Percentiles rank a stretch among this genome's conserved stretches.
These are phyloP conservation scores for Picochlorum sp. DNA, from an alignment of 139 green algal genomes.

Conservation along the genomic window DNA sequence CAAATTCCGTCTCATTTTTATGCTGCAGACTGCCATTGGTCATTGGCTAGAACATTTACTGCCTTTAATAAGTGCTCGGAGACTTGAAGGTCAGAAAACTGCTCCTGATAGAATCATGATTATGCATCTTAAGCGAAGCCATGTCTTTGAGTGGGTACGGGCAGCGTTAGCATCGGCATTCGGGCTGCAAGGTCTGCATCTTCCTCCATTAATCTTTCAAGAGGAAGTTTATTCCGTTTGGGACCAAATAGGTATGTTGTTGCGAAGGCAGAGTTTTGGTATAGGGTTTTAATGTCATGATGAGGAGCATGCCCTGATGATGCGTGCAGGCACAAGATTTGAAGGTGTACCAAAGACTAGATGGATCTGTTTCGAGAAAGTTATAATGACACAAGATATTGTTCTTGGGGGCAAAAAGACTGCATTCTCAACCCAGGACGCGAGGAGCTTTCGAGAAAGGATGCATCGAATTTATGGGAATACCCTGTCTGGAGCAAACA, in stretches of 20 bases:
- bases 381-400: constrained; percentile 64
- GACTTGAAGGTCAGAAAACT: constrained; percentile 16
- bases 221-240: constrained; percentile 39
- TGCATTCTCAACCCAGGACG: neutral
- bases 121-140: constrained; percentile 55
- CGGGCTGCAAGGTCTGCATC: constrained; percentile 29
- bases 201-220: constrained; percentile 68
- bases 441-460: neutral
- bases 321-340: too few relatives aligned
- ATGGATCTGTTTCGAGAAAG: constrained; percentile 69
- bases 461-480: neutral
- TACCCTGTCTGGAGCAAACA: neutral
- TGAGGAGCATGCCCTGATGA: too few relatives aligned
- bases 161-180: constrained; percentile 41
- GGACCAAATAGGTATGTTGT: constrained; percentile 57
- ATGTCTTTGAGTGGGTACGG: constrained; percentile 75
- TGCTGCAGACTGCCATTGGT: constrained; percentile 75
- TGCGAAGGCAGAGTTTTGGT: too few relatives aligned
- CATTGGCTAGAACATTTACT: constrained; percentile 81
- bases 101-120: constrained; percentile 49
- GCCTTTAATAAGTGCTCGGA: constrained; percentile 50
- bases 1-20: too few relatives aligned
- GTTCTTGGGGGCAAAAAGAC: constrained; percentile 49
- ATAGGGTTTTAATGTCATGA: too few relatives aligned
- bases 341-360: constrained; percentile 33